Evolutionary conservation across 225 moss, liverwort and hornwort genomes (phyloP).

Genomic region (Thuidium tamariscinum): DNA sequence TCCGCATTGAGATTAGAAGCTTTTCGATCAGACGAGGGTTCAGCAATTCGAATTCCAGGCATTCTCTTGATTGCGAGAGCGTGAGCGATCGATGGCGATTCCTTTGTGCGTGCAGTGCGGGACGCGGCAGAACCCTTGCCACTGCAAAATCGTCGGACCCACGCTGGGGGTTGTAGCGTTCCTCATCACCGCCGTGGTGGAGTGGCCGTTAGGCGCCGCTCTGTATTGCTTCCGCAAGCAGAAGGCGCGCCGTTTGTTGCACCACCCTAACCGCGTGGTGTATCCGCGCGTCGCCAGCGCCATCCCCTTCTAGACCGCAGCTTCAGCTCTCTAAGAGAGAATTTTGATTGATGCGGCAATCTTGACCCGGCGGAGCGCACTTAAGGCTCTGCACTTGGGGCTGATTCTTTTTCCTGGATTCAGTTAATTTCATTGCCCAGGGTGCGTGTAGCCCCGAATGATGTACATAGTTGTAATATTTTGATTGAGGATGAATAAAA

Average conservation of each 20-base stretch:
- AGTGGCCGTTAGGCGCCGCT: slow-evolving; percentile 53
- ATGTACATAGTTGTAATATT: background rate
- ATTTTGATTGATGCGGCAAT: background rate
- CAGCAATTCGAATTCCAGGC: too few relatives aligned
- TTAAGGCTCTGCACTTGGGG: background rate
- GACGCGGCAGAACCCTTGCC: slow-evolving; percentile 52
- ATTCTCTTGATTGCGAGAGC: background rate
- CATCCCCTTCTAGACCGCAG: slow-evolving; percentile 31
- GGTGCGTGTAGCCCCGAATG: background rate
- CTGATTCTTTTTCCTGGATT: background rate
- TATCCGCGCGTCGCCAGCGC: slow-evolving; percentile 52
- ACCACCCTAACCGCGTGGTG: slow-evolving; percentile 48
- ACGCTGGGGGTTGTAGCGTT: slow-evolving; percentile 21
- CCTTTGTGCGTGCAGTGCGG: slow-evolving; percentile 63
- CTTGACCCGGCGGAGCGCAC: background rate
- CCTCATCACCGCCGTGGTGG: slow-evolving; percentile 37
- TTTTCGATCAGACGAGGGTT: too few relatives aligned
- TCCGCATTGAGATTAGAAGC: too few relatives aligned
- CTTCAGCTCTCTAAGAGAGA: too few relatives aligned
- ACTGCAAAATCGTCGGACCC: slow-evolving; percentile 50
- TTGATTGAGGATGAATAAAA: background rate
- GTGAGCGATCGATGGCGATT: slow-evolving; percentile 25
- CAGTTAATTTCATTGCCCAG: background rate
- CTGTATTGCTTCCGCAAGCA: slow-evolving; percentile 46
- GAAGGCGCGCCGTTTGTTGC: slow-evolving; percentile 44